A percentile compares a stretch with the other conserved stretches of the same genome.
phyloP scores from a whole-genome alignment of 116 monocot species.

The Posidonia oceanica region DNA sequence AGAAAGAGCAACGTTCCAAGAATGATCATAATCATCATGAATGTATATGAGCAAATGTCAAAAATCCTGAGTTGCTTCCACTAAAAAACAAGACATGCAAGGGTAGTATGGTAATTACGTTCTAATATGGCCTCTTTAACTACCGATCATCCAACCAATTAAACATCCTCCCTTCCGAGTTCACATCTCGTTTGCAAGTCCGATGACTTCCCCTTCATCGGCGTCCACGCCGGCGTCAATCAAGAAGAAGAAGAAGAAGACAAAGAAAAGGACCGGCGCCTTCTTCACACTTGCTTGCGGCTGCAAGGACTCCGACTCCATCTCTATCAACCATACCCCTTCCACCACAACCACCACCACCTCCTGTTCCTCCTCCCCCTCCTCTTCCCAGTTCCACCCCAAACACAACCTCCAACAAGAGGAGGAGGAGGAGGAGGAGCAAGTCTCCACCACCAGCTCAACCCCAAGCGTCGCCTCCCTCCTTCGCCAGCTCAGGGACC shows the following conservation, averaged over 20 bases:
- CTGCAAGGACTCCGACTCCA: slow-evolving; percentile 32
- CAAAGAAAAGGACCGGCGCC: slow-evolving; percentile 3
- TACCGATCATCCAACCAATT: background rate
- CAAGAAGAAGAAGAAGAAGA: slow-evolving; percentile 6
- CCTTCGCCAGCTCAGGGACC: slow-evolving; percentile 47
- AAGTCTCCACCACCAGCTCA: too few relatives aligned
- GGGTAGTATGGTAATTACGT: too few relatives aligned
- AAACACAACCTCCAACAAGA: too few relatives aligned
- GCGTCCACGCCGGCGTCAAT: background rate
- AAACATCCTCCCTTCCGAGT: background rate
- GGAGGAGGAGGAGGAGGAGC: too few relatives aligned
- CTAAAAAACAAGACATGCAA: too few relatives aligned
- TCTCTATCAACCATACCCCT: slow-evolving; percentile 16
- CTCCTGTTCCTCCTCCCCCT: slow-evolving; percentile 4
- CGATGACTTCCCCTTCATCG: background rate
- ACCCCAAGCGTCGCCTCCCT: slow-evolving; percentile 38
- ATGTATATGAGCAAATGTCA: too few relatives aligned
- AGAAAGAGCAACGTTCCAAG: too few relatives aligned
- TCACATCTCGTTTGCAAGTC: background rate
- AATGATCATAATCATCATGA: too few relatives aligned
- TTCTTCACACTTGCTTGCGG: slow-evolving; percentile 35
- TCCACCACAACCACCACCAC: background rate
- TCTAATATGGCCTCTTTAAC: too few relatives aligned
- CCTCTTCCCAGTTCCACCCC: background rate
- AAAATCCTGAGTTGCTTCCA: too few relatives aligned